Percentiles rank a stretch among this genome's conserved stretches.
Evolutionary conservation across 495 filamentous ascomycete genomes (phyloP).

Genomic region (Tuber melanosporum): DNA sequence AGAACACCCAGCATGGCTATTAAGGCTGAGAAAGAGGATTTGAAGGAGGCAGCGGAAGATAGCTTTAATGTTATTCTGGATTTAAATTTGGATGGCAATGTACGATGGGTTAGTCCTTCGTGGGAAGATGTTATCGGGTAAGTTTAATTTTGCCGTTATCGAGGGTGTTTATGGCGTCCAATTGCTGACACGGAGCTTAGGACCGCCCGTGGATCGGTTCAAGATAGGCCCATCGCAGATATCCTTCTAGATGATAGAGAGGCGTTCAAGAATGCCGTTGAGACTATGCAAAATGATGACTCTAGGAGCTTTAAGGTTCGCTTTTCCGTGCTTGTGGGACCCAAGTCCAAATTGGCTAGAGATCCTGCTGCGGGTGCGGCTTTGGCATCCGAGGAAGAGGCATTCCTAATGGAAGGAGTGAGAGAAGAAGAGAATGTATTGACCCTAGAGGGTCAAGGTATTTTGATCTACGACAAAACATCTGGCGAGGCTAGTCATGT

Average conservation of each 20-base stretch:
- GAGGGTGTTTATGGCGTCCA: background rate
- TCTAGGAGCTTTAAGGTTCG: constrained; percentile 85
- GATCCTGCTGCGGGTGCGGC: constrained; percentile 34
- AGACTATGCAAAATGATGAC: constrained; percentile 87
- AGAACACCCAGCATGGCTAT: constrained; percentile 61
- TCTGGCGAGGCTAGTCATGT: constrained; percentile 86
- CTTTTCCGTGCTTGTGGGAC: constrained; percentile 70
- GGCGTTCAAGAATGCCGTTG: constrained; percentile 72
- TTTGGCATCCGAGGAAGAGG: constrained; percentile 44
- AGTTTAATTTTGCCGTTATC: constrained; percentile 11
- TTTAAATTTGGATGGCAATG: constrained; percentile 75
- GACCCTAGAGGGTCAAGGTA: constrained; percentile 88
- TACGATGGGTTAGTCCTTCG: constrained; percentile 95
- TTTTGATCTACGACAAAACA: constrained; percentile 90
- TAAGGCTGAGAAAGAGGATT: constrained; percentile 75
- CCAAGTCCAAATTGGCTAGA: constrained; percentile 56
- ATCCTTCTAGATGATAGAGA: constrained; percentile 65
- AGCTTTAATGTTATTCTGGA: constrained; percentile 93
- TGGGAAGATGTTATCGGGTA: constrained; percentile 86
- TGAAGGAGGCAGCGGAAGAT: constrained; percentile 92
- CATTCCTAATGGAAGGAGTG: constrained; percentile 46
- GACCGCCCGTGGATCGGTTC: constrained; percentile 62
- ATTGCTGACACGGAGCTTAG: constrained; percentile 28
- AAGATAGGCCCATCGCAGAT: constrained; percentile 71
- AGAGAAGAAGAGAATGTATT: constrained; percentile 49